phyloP scores from a whole-genome alignment of 768 basidiomycete species.

The Amanita molliuscula region DNA sequence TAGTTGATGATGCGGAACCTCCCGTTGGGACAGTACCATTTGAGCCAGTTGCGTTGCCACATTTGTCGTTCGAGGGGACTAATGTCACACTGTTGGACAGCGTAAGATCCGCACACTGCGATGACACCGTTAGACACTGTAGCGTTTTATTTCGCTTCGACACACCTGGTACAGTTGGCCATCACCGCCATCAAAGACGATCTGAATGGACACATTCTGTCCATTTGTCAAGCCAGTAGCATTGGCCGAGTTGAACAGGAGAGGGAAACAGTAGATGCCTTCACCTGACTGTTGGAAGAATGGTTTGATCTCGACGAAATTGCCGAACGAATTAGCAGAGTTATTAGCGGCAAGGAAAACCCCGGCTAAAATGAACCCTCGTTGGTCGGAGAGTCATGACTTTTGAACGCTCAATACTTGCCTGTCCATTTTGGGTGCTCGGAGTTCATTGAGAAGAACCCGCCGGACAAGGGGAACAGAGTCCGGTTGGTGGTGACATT shows the following conservation, averaged over 20 bases:
- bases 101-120: slow-evolving; percentile 72
- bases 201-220: slow-evolving; percentile 62
- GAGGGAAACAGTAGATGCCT: slow-evolving; percentile 57
- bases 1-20: slow-evolving; percentile 11
- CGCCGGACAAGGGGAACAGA: slow-evolving; percentile 54
- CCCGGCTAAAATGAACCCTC: slow-evolving; percentile 26
- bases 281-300: slow-evolving; percentile 43
- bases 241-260: slow-evolving; percentile 46
- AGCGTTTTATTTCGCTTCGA: not conserved
- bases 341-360: slow-evolving; percentile 38
- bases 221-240: slow-evolving; percentile 46
- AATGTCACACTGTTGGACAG: slow-evolving; percentile 43
- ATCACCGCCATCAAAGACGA: slow-evolving; percentile 64
- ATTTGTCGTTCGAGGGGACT: slow-evolving; percentile 28
- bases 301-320: slow-evolving; percentile 47
- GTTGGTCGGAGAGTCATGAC: not conserved
- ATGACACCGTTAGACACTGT: slow-evolving; percentile 3
- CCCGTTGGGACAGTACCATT: slow-evolving; percentile 8
- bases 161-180: slow-evolving; percentile 58
- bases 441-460: slow-evolving; percentile 52
- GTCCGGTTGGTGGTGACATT: slow-evolving; percentile 44
- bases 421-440: slow-evolving; percentile 56
- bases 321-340: slow-evolving; percentile 51
- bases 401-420: slow-evolving; percentile 19
- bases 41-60: slow-evolving; percentile 22